A percentile compares a stretch with the other conserved stretches of the same genome.
Evolutionary conservation across 495 filamentous ascomycete species (phyloP).

Genomic region (Penicillium subrubescens): DNA sequence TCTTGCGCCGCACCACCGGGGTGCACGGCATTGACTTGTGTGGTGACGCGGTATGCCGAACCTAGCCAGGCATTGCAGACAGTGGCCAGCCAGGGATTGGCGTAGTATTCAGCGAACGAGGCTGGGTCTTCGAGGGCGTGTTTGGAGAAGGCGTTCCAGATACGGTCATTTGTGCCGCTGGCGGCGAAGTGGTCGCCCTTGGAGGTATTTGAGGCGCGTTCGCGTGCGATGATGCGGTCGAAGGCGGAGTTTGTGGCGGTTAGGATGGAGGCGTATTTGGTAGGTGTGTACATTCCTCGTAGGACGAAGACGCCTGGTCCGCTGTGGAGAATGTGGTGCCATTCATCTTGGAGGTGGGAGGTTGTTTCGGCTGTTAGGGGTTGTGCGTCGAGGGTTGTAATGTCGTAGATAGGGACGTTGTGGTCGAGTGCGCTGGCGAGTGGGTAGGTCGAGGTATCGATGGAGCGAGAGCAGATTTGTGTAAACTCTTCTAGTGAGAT

Average conservation of each 20-base stretch:
- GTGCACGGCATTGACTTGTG: conserved; percentile 59
- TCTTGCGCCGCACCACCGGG: conserved; percentile 54
- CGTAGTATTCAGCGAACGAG: conserved; percentile 55
- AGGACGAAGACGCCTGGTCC: conserved; percentile 58
- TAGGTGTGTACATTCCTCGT: conserved; percentile 43
- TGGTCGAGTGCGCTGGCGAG: conserved; percentile 39
- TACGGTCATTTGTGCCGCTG: conserved; percentile 50
- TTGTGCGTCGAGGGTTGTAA: conserved; percentile 28
- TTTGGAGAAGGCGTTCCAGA: conserved; percentile 62
- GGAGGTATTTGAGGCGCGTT: conserved; percentile 21
- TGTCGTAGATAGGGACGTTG: conserved; percentile 58
- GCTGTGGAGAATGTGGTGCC: conserved; percentile 52
- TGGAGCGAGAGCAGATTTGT: conserved; percentile 42
- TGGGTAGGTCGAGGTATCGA: conserved; percentile 41
- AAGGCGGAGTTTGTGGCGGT: conserved; percentile 44
- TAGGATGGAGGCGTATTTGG: conserved; percentile 34
- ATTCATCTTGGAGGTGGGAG: conserved; percentile 53
- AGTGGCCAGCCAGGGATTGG: conserved; percentile 52
- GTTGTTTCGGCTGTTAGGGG: conserved; percentile 18
- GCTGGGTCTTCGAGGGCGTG: conserved; percentile 47
- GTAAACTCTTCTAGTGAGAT: conserved; percentile 42
- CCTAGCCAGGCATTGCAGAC: conserved; percentile 54
- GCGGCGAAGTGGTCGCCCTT: conserved; percentile 60
- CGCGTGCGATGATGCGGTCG: conserved; percentile 45
- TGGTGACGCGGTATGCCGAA: conserved; percentile 54